Evolutionary conservation across 192 early-diverging fungal species (phyloP).

Genomic region (Mortierella antarctica): DNA sequence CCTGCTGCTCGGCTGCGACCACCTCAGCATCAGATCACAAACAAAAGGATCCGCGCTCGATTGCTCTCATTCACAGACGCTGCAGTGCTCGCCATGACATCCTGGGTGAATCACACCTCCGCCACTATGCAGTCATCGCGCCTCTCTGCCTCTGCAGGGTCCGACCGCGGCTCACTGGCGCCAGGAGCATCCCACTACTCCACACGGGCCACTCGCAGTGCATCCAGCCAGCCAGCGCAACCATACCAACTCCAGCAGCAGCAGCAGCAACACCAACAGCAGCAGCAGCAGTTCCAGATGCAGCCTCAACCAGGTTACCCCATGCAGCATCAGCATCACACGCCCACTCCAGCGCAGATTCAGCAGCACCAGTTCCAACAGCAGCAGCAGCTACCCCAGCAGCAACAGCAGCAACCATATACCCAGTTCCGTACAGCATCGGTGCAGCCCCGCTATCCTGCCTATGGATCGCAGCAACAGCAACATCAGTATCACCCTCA

Average conservation of each 20-base stretch:
- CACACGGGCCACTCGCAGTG: conserved; percentile 23
- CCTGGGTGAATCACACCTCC: conserved; percentile 30
- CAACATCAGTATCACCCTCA: background rate
- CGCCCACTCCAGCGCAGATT: no score
- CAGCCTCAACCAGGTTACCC: conserved; percentile 3
- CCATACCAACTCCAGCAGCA: conserved; percentile 8
- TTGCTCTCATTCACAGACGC: background rate
- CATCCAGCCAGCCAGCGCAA: conserved; percentile 3
- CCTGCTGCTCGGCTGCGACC: no score
- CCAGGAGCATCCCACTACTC: conserved; percentile 18
- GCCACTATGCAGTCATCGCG: conserved; percentile 26
- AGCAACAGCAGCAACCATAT: conserved; percentile 19
- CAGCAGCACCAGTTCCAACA: conserved; percentile 16
- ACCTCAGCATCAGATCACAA: background rate
- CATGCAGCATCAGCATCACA: conserved; percentile 16
- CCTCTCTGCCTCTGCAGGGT: background rate
- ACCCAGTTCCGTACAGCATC: conserved; percentile 3
- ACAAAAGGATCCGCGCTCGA: background rate
- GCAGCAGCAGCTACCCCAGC: conserved; percentile 20
- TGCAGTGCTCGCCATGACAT: conserved; percentile 13
- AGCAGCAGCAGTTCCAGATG: conserved; percentile 2
- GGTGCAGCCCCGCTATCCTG: conserved; percentile 1
- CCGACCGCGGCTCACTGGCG: conserved; percentile 22
- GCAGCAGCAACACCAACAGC: background rate
- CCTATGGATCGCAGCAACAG: background rate